Evolutionary conservation across 306 rosid species (phyloP), one percentile per base, ranked within the genome.

Genomic region (Lithocarpus polystachyus): DNA sequence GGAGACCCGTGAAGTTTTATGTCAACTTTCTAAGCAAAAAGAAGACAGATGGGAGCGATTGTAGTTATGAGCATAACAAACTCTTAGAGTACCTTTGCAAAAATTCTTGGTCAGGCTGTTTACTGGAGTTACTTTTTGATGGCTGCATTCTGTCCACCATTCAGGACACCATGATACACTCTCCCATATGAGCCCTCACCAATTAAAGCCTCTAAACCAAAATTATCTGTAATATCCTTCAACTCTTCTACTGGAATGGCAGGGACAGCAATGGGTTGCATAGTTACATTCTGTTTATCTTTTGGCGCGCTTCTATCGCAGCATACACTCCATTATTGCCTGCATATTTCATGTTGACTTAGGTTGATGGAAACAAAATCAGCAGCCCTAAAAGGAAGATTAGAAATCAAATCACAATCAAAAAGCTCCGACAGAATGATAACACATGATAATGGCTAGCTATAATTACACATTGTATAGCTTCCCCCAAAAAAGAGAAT

Each of bases 181-280:
- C 83, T 89, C 61, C 98, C 94, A 70, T 89, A 93, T 4, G 94
- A 88, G 69, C 97, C 98, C 87, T 93, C 98, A 4, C 97, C 94
- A 40, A 93, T 82, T 81, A 89, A 87, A 72, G 81, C 76, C 71
- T 87, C 86, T 18, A 84, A 22, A 37, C 92, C 88, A 84, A 91
- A 93, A 83, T 83, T 89, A 83, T 87, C 93, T 2, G 98, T 91
- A 72, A 89, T 51, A 53, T 87, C 85, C 82, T 77, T 91, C 80
- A 91, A 61, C 75, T 89, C 98, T 48, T 93, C 94, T 19, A 87
- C 81, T 60, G 97, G 75, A 75, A 93, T 80, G 64, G 90, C 76
- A 73, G 94, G 92, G 31, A 91, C 92, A 52, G 89, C 68, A 77
- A 91, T 87, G 9, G 98, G 98, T 83, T 86, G 91, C 29, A 87